phyloP scores from a whole-genome alignment of 805 yeast genomes.

The Wickerhamiella qilinensis region DNA sequence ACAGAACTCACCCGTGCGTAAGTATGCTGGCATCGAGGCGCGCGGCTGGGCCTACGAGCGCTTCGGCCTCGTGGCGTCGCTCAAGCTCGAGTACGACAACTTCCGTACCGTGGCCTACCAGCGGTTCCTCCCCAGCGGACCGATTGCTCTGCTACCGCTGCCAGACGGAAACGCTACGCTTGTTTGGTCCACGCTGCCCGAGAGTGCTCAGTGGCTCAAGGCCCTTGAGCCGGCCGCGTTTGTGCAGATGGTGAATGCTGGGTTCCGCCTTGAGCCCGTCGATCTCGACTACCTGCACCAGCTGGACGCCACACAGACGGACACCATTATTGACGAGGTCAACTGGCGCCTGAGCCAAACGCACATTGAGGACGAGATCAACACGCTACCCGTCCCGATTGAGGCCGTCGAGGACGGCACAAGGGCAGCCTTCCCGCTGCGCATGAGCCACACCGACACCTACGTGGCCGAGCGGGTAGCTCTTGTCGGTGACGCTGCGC shows the following conservation, averaged over 20 bases:
- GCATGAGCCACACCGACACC: conserved; percentile 77
- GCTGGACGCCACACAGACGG: conserved; percentile 20
- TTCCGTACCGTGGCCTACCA: conserved; percentile 76
- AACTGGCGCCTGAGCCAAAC: conserved; percentile 45
- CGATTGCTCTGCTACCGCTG: conserved; percentile 78
- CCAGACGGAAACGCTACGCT: conserved; percentile 77
- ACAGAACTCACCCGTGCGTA: conserved; percentile 79
- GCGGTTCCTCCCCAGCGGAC: conserved; percentile 71
- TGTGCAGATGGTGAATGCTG: conserved; percentile 66
- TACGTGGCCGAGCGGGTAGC: conserved; percentile 78
- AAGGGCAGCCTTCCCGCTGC: conserved; percentile 79
- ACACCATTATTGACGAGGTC: conserved; percentile 47
- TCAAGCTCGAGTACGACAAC: conserved; percentile 59
- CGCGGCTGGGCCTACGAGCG: conserved; percentile 86
- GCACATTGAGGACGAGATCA: conserved; percentile 35
- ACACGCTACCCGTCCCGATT: conserved; percentile 48
- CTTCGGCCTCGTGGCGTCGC: conserved; percentile 85
- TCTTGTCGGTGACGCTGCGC: conserved; percentile 96
- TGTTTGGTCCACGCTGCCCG: conserved; percentile 85
- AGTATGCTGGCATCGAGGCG: conserved; percentile 63
- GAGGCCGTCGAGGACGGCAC: conserved; percentile 41
- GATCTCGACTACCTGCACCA: conserved; percentile 60
- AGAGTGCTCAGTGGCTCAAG: conserved; percentile 46
- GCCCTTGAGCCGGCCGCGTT: conserved; percentile 46
- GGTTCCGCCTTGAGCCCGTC: conserved; percentile 56